Percentiles rank a stretch among this genome's conserved stretches.
Evolutionary conservation across 192 early-diverging fungal species (phyloP).

Genomic region (Linnemannia schmuckeri): DNA sequence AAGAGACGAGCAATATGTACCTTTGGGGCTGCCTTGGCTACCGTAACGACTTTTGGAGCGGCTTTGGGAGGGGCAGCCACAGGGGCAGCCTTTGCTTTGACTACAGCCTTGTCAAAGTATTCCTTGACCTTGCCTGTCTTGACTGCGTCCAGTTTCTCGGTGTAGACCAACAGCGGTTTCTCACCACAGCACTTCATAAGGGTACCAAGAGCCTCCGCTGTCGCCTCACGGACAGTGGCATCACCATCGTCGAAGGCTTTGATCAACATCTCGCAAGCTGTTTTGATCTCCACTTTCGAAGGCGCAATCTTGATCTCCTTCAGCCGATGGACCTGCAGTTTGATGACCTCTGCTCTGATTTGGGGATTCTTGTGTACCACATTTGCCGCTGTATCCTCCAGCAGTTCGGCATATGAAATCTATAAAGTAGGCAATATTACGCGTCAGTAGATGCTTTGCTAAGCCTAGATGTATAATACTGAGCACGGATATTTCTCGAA

Average conservation of each 20-base stretch:
- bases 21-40: slow-evolving; percentile 52
- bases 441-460: not conserved
- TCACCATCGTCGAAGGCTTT: slow-evolving; percentile 88
- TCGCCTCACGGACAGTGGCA: slow-evolving; percentile 84
- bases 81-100: slow-evolving; percentile 74
- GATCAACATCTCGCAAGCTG: slow-evolving; percentile 80
- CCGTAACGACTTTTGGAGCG: slow-evolving; percentile 40
- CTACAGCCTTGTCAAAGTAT: slow-evolving; percentile 87
- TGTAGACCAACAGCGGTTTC: slow-evolving; percentile 75
- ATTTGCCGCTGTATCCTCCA: slow-evolving; percentile 80
- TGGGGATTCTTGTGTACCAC: slow-evolving; percentile 95
- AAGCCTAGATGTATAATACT: not conserved
- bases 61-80: slow-evolving; percentile 50
- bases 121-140: slow-evolving; percentile 92
- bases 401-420: slow-evolving; percentile 72
- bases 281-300: slow-evolving; percentile 84
- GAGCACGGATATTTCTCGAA: not conserved
- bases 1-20: not conserved
- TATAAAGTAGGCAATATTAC: not conserved
- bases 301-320: slow-evolving; percentile 78
- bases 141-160: slow-evolving; percentile 90
- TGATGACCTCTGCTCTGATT: slow-evolving; percentile 81
- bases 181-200: slow-evolving; percentile 91
- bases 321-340: slow-evolving; percentile 81
- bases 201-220: slow-evolving; percentile 89